Conservation (phyloP, 2,329 filamentous ascomycete species). For the Emericellopsis atlantica region DNA sequence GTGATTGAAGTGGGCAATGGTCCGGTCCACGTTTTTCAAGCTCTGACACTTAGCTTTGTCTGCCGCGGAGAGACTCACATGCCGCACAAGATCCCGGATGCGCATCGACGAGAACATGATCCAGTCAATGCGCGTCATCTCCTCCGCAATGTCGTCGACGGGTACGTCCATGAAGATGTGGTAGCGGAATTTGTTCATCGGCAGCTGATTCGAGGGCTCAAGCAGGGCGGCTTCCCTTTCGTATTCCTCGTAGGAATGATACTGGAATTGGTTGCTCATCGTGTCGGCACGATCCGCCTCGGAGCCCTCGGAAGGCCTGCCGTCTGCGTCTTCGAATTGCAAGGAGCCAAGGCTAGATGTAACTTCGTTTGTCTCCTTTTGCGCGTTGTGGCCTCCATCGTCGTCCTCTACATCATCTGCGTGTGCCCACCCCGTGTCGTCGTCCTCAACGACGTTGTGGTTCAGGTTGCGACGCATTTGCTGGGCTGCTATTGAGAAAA, state of each 20-base stretch:
- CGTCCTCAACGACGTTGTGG: conserved; percentile 62
- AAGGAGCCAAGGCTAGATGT: conserved; percentile 31
- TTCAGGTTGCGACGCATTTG: conserved; percentile 76
- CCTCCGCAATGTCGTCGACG: conserved; percentile 76
- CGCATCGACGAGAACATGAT: conserved; percentile 94
- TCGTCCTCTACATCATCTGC: conserved; percentile 45
- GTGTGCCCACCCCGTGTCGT: conserved; percentile 87
- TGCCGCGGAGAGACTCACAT: conserved; percentile 64
- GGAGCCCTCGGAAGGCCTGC: conserved; percentile 32
- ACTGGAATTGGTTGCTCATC: conserved; percentile 35
- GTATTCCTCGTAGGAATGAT: conserved; percentile 63
- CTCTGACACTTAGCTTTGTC: conserved; percentile 65
- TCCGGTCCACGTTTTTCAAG: conserved; percentile 79
- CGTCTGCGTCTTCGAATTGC: conserved; percentile 33
- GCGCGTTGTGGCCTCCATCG: conserved; percentile 18
- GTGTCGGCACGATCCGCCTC: conserved; percentile 26
- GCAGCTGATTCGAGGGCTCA: conserved; percentile 54
- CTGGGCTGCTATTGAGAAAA: conserved; percentile 73
- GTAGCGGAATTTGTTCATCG: conserved; percentile 77
- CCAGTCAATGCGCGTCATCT: conserved; percentile 95
- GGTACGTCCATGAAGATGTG: conserved; percentile 79
- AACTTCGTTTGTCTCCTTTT: conserved; percentile 25
- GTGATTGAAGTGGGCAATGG: conserved; percentile 89
- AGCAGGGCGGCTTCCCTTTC: conserved; percentile 65
- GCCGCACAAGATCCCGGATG: conserved; percentile 82